A percentile compares a stretch with the other conserved stretches of the same genome.
Conservation (phyloP, 2,329 filamentous ascomycete species). For the Hypomyces perniciosus region DNA sequence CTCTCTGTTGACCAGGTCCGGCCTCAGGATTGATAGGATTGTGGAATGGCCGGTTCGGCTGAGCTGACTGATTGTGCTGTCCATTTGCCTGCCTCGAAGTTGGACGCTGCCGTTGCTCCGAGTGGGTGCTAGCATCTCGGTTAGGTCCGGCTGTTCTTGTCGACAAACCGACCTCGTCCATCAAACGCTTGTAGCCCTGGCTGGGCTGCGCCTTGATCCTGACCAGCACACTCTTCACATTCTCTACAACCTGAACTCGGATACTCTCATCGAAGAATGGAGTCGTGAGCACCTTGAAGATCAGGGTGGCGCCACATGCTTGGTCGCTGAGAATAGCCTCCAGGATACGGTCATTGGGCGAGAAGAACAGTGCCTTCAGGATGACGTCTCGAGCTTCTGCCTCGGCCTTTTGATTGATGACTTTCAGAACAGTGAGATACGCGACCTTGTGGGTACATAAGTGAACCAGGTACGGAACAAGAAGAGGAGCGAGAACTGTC, state of each 20-base stretch:
- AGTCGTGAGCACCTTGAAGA: slow-evolving; percentile 97
- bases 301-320: slow-evolving; percentile 85
- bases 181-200: slow-evolving; percentile 95
- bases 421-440: slow-evolving; percentile 93
- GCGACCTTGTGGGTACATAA: slow-evolving; percentile 98
- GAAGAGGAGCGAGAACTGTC: slow-evolving; percentile 82
- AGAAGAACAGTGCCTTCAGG: slow-evolving; percentile 87
- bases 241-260: slow-evolving; percentile 81
- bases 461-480: slow-evolving; percentile 89
- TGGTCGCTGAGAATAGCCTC: slow-evolving; percentile 90
- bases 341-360: slow-evolving; percentile 74
- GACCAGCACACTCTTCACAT: slow-evolving; percentile 80
- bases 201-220: slow-evolving; percentile 89
- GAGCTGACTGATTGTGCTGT: slow-evolving; percentile 34
- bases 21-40: slow-evolving; percentile 47
- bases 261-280: slow-evolving; percentile 95
- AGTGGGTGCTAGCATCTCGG: slow-evolving; percentile 38
- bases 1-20: slow-evolving; percentile 45
- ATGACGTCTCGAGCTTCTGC: slow-evolving; percentile 86
- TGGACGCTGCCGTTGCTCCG: slow-evolving; percentile 49
- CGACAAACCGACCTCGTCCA: slow-evolving; percentile 95
- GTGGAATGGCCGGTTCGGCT: slow-evolving; percentile 47
- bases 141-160: slow-evolving; percentile 46
- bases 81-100: slow-evolving; percentile 47
- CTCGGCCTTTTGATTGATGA: slow-evolving; percentile 96